Evolutionary conservation across 2,329 filamentous ascomycete genomes (phyloP), one percentile per base, ranked within the genome.

Genomic region (Coniochaeta sp.): DNA sequence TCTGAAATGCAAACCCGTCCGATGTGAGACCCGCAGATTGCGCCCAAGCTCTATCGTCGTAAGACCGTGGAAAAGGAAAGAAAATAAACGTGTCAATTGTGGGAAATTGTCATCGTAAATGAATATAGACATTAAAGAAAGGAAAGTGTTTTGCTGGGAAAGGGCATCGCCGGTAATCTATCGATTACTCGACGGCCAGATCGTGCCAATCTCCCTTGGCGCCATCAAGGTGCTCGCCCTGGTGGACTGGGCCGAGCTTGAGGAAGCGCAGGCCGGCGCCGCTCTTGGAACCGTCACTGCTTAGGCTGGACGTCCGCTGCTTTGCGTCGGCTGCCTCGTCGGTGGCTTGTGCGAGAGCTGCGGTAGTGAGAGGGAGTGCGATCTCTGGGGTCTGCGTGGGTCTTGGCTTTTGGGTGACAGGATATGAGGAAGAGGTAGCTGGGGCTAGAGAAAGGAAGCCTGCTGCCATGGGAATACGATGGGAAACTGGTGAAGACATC

Each of bases 211-310:
- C 81, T 52, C 74, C 76, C 73, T 79, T 78, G 72, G 81, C 74
- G 60, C 78, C 79, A 62, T 75, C 80, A 22, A 72, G 71, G 70
- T 81, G 78, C 73, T 80, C 81, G 64, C 82, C 82, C 70, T 76
- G 83, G 76, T 84, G 80, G 59, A 84, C 81, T 47, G 82, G 82
- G 34, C 80, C 81, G 60, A 86, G 80, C 75, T 83, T 84, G 65
- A 86, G 77, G 69, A 85, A 80, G 61, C 76, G 74, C 64, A 75
- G 73, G 62, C 68, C 70, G 62, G 71, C 71, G 60, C 64, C 64
- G 58, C 63, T 65, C 63, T 65, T 65, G 66, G 69, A 73, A 66
- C 66, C 69, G 62, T 69, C 69, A 66, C 75, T 78, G 73, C 75
- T 79, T 64, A 76, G 69, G 69, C 77, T 79, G 62, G 78, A 80